These are phyloP conservation scores for Fusarium luffae DNA, from an alignment of 2,329 filamentous ascomycete species.

Conservation along the genomic window DNA sequence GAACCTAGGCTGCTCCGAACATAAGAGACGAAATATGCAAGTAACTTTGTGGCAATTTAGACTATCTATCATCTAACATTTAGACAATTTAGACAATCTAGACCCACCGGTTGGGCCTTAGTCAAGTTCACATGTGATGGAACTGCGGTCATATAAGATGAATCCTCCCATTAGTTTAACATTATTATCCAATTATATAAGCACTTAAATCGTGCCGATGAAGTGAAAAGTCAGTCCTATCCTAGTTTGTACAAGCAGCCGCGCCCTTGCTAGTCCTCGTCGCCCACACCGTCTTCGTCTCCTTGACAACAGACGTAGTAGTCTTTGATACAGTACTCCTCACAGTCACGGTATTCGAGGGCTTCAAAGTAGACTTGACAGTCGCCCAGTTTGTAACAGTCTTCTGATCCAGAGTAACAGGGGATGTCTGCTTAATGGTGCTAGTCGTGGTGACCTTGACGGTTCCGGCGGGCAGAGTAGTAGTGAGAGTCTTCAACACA, in stretches of 20 bases:
- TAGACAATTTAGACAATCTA: background rate
- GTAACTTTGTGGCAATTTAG: accelerated
- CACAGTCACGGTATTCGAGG: slow-evolving; percentile 31
- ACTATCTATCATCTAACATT: background rate
- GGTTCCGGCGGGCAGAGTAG: slow-evolving; percentile 19
- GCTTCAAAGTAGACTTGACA: slow-evolving; percentile 41
- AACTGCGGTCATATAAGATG: accelerated
- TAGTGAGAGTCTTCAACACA: slow-evolving; percentile 15
- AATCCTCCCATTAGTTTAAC: background rate
- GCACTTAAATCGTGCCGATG: background rate
- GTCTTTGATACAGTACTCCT: slow-evolving; percentile 31
- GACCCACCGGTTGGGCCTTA: no score
- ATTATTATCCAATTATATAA: background rate
- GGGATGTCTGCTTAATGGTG: slow-evolving; percentile 29
- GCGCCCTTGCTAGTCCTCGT: slow-evolving; percentile 35
- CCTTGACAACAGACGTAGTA: slow-evolving; percentile 28
- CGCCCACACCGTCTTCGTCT: slow-evolving; percentile 25
- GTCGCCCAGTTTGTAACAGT: slow-evolving; percentile 37
- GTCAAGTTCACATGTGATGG: background rate
- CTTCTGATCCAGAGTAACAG: background rate
- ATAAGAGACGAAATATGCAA: background rate
- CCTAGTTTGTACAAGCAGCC: slow-evolving; percentile 22
- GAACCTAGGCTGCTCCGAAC: accelerated
- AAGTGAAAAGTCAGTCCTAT: background rate
- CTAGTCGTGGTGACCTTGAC: slow-evolving; percentile 27